A percentile compares a stretch with the other conserved stretches of the same genome.
Conservation (phyloP, 2,329 filamentous ascomycete genomes). For the Cryphonectria carpinicola region DNA sequence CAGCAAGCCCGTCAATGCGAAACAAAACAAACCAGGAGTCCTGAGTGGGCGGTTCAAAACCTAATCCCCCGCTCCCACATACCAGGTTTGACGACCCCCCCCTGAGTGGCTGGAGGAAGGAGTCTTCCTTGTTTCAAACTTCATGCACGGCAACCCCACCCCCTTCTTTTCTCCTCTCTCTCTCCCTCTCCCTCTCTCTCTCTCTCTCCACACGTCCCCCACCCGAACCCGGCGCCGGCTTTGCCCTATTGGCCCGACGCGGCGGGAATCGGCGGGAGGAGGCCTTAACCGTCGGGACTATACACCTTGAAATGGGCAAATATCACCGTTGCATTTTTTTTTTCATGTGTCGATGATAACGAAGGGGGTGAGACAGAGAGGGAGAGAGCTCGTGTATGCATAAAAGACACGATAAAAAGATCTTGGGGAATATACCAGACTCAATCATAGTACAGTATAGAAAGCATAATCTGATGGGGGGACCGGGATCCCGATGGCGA, state of each 20-base stretch:
- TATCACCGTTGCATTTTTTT: slow-evolving; percentile 13
- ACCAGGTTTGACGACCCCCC: background rate
- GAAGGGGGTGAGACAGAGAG: background rate
- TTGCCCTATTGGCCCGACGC: slow-evolving; percentile 12
- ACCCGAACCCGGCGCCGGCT: slow-evolving; percentile 6
- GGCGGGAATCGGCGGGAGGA: slow-evolving; percentile 1
- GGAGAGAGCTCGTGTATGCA: background rate
- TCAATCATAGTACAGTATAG: too few species aligned
- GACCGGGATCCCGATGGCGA: background rate
- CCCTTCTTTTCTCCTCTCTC: slow-evolving; percentile 7
- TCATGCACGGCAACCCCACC: slow-evolving; percentile 6
- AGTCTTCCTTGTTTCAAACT: slow-evolving; percentile 24
- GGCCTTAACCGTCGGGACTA: background rate
- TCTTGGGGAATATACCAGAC: background rate
- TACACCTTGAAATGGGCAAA: slow-evolving; percentile 2
- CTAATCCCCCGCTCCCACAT: background rate
- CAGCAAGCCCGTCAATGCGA: slow-evolving; percentile 25
- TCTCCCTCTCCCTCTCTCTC: slow-evolving; percentile 5
- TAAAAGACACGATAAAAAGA: background rate
- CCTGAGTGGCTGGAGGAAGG: slow-evolving; percentile 5
- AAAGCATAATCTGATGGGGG: background rate
- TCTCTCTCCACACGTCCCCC: background rate
- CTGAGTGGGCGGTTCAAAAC: slow-evolving; percentile 20
- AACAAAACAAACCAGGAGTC: slow-evolving; percentile 21
- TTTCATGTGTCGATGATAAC: background rate